phyloP scores from a whole-genome alignment of 495 filamentous ascomycete species.

The Evansstolkia leycettana region DNA sequence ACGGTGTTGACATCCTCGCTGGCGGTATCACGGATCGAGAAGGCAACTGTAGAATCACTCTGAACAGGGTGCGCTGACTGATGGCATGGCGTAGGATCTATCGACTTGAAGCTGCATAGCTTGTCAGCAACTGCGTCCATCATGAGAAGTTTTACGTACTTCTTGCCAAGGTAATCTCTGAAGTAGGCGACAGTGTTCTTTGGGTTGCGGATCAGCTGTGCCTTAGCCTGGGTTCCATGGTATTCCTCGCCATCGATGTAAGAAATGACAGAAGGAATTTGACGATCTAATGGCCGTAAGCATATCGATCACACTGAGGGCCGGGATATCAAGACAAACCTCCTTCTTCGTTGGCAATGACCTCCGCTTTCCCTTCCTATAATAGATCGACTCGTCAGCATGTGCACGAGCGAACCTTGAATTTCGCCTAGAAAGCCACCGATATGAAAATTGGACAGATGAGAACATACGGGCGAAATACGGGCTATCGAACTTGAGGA shows the following conservation, averaged over 20 bases:
- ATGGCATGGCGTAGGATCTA: constrained; percentile 92
- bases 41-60: constrained; percentile 58
- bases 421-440: no score
- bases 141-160: constrained; percentile 36
- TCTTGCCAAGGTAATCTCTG: constrained; percentile 87
- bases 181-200: constrained; percentile 92
- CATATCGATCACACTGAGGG: constrained; percentile 4
- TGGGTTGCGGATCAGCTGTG: constrained; percentile 79
- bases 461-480: constrained; percentile 55
- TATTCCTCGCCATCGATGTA: constrained; percentile 95
- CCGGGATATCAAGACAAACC: constrained; percentile 39
- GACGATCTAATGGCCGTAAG: constrained; percentile 54
- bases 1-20: constrained; percentile 57
- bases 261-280: constrained; percentile 88
- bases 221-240: constrained; percentile 90
- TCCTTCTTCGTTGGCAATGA: constrained; percentile 98
- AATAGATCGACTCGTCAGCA: not conserved
- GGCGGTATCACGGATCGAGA: constrained; percentile 68
- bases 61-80: constrained; percentile 84
- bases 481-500: constrained; percentile 93
- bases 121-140: not conserved
- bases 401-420: no score
- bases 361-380: constrained; percentile 85
- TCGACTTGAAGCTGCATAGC: constrained; percentile 62
- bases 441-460: no score